Conservation (phyloP, 371 early-diverging fungal species). For the Cokeromyces recurvatus region DNA sequence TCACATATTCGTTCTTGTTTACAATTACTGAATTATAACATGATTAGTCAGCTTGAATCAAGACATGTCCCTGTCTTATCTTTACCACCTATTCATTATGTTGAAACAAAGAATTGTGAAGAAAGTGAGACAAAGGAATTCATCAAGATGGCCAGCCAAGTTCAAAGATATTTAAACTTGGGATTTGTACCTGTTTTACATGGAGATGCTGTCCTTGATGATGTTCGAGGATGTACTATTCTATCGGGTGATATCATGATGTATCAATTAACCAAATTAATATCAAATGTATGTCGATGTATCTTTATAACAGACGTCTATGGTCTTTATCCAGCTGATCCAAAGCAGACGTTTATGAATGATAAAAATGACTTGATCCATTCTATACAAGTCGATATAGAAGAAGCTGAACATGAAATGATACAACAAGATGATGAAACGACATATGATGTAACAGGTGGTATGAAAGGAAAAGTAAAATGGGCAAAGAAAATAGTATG, state of each 20-base stretch:
- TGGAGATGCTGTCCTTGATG: constrained; percentile 46
- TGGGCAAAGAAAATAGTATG: constrained; percentile 36
- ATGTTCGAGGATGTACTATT: constrained; percentile 35
- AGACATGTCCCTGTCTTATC: constrained; percentile 29
- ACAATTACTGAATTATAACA: constrained; percentile 16
- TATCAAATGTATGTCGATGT: constrained; percentile 31
- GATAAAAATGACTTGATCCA: constrained; percentile 2
- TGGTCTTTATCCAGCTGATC: constrained; percentile 40
- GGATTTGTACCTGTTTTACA: constrained; percentile 45
- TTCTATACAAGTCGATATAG: background rate
- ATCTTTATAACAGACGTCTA: constrained; percentile 47
- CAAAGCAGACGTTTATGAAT: constrained; percentile 15
- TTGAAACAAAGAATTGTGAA: constrained; percentile 24
- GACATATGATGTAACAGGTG: constrained; percentile 41
- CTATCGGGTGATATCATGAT: constrained; percentile 46
- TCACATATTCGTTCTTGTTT: constrained; percentile 27
- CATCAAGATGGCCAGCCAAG: constrained; percentile 10
- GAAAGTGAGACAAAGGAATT: constrained; percentile 13
- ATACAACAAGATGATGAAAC: background rate
- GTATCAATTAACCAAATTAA: constrained; percentile 24
- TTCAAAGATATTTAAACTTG: constrained; percentile 17
- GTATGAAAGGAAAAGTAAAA: constrained; percentile 39
- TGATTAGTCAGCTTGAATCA: constrained; percentile 19
- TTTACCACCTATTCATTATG: constrained; percentile 36
- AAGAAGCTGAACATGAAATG: background rate